These are phyloP conservation scores for Seminavis robusta DNA, from an alignment of 108 stramenopile genomes.

Conservation along the genomic window DNA sequence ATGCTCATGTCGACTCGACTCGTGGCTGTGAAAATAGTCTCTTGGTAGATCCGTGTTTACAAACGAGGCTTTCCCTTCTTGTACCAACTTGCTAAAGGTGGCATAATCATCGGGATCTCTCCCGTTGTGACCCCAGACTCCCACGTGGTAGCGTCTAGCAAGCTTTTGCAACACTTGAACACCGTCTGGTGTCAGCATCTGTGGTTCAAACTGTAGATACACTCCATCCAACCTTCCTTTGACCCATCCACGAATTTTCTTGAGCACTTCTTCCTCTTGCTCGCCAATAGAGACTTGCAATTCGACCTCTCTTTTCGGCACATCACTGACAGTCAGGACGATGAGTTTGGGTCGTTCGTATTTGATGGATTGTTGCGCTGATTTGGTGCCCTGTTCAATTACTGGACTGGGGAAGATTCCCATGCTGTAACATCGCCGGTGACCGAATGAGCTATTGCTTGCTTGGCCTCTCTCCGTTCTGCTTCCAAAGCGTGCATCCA, in stretches of 20 bases:
- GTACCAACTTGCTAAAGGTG: slow-evolving; percentile 48
- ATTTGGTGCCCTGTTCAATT: neutral
- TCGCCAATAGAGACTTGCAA: slow-evolving; percentile 45
- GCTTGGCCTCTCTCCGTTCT: neutral
- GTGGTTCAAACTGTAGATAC: slow-evolving; percentile 64
- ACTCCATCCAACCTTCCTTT: slow-evolving; percentile 63
- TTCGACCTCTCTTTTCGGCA: slow-evolving; percentile 41
- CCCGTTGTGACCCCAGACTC: slow-evolving; percentile 52
- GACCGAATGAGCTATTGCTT: neutral
- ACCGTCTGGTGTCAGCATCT: slow-evolving; percentile 56
- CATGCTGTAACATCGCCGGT: neutral
- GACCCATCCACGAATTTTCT: slow-evolving; percentile 16
- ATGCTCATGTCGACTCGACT: no score
- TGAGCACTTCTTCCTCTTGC: slow-evolving; percentile 55
- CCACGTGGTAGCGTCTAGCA: slow-evolving; percentile 41
- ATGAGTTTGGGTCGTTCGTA: slow-evolving; percentile 41
- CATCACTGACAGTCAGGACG: slow-evolving; percentile 53
- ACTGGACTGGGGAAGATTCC: neutral
- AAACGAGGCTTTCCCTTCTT: slow-evolving; percentile 58
- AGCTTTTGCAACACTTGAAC: slow-evolving; percentile 33
- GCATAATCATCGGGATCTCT: slow-evolving; percentile 64
- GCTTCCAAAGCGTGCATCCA: slow-evolving; percentile 3
- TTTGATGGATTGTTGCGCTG: neutral
- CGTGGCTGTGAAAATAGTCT: no score
- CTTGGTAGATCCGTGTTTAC: slow-evolving; percentile 75